Evolutionary conservation across 2,329 filamentous ascomycete species (phyloP), one percentile per base, ranked within the genome.

Genomic region (Colletotrichum scovillei): DNA sequence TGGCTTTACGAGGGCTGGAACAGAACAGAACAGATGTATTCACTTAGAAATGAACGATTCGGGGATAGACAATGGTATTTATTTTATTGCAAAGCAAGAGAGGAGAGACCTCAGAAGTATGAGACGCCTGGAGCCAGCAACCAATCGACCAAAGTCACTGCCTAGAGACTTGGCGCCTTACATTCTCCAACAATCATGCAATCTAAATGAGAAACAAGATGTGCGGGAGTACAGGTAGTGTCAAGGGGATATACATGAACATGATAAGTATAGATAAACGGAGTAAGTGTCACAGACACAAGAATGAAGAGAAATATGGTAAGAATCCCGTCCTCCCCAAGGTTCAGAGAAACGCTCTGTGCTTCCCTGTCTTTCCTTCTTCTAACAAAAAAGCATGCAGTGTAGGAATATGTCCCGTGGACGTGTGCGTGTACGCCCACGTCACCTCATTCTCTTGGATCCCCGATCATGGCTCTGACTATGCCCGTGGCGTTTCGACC

Each of bases 361-460:
- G 11, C 19, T n/a, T 22, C 42, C 62, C 46, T 5, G 9, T 28
- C 49, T 53, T 64, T 26, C 22, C 49, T 11, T 22, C 22, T 8
- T 38, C 14, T 8, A 55, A 38, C 7, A 52, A 14, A 32, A 16
- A 32, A 30, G n/a, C n/a, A 11, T 49, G 42, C 19, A 49, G 42
- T 49, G 8, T 22, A 22, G 42, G 42, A 22, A n/a, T 24, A 14
- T 30, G 3, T 38, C 6, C n/a, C 8, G n/a, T 35, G 14, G 5
- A 9, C 52, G 5, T 9, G 22, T 16, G 5, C 6, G 30, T 30
- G 22, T 42, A 22, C 3, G 11, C 16, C 12, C n/a, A 26, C 49
- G 8, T 81, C 74, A 84, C 74, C 79, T 83, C 77, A 81, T 81
- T 64, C 81, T 78, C 77, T 83, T 83, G 7, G 77, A 77, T 14